Base-by-base conservation (phyloP, 2,329 filamentous ascomycete genomes). In the Penicillium sp. region DNA sequence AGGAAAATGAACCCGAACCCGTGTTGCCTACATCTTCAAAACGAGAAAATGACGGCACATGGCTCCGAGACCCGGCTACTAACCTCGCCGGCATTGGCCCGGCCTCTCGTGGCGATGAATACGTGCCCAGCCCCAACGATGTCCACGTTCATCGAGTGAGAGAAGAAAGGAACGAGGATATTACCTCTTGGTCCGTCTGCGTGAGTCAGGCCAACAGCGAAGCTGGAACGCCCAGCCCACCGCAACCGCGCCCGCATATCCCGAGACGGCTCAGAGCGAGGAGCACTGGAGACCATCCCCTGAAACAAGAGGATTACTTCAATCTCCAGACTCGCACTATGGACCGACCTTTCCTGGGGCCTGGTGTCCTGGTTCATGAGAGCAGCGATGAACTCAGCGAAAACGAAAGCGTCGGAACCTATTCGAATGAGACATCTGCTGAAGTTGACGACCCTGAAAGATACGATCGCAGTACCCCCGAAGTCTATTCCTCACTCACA, bases 91-190 rank as follows among this genome's bases (percentile, higher is more conserved):
- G 81, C 11, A 60, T 83, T 31, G 76, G 73, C 36, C 81, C 82
- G 8, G 64, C 70, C 5, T 70, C 75, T 34, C 75, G 81, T 42
- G 73, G 71, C 4, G 67, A 79, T 49, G 67, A 71, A 14, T 74
- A 73, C 43, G 71, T 81, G 4, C 74, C 73, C 13, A 83, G 76
- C 45, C 70, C 82, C 7, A 79, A 81, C 45, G 80, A 84, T 24
- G 69, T 82, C 45, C 74, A 77, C 45, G 70, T 77, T 41, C 70
- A 77, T 53, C 75, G 77, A 46, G 70, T 77, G 32, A 68, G 76
- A 31, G 73, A 77, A 3, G 78, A 82, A 47, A 82, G 78, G 61
- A 82, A 82, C 53, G 72, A 75, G 8, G 79, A 82, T 49, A 81
- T 85, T 32, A 73, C 75, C 48, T 71, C 76, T 21, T 85, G 82